These are phyloP conservation scores for Notholithocarpus densiflorus DNA, from an alignment of 306 rosid species.

Conservation along the genomic window DNA sequence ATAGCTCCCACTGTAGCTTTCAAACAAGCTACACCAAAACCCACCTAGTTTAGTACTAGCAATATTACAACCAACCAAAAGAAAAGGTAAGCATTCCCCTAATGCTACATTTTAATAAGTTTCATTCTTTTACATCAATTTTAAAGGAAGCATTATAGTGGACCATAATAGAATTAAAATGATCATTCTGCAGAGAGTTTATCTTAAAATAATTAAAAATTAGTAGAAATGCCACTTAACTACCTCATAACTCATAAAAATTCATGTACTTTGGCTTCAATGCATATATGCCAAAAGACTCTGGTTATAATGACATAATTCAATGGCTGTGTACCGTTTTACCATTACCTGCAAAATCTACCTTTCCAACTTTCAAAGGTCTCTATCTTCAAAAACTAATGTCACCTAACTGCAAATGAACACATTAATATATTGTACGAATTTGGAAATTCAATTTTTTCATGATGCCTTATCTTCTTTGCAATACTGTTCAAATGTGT, in stretches of 20 bases:
- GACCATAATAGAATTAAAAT: slow-evolving; percentile 31
- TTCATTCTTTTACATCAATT: slow-evolving; percentile 30
- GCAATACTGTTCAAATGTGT: neutral
- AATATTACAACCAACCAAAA: slow-evolving; percentile 16
- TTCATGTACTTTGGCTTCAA: neutral
- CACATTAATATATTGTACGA: neutral
- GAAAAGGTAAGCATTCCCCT: slow-evolving; percentile 43
- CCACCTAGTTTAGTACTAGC: slow-evolving; percentile 31
- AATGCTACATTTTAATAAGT: slow-evolving; percentile 13
- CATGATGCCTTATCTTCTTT: neutral
- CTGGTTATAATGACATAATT: neutral
- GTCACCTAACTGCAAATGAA: neutral
- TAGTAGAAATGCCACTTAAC: neutral
- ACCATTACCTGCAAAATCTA: neutral
- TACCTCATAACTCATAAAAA: neutral
- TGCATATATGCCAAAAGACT: neutral
- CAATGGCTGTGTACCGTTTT: neutral
- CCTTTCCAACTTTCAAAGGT: neutral
- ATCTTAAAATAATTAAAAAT: neutral
- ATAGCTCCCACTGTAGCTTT: slow-evolving; percentile 99
- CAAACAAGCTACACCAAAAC: slow-evolving; percentile 82
- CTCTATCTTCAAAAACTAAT: neutral
- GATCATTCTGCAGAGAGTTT: neutral
- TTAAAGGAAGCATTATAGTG: slow-evolving; percentile 30
- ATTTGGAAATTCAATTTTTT: neutral